Evolutionary conservation across 768 basidiomycete species (phyloP), one percentile per base, ranked within the genome.

Genomic region (Lactarius sanguifluus): DNA sequence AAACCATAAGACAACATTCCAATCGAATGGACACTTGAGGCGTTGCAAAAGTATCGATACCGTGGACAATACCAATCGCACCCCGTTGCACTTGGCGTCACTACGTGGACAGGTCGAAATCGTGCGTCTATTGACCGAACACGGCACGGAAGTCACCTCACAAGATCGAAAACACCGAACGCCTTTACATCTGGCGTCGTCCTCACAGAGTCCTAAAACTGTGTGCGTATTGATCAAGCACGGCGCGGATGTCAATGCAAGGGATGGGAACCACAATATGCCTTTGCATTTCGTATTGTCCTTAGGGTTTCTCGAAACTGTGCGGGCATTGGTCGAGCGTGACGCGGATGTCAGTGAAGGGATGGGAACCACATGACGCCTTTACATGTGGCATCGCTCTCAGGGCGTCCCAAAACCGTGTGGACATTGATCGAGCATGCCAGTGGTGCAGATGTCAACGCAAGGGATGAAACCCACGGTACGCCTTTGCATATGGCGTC

Each of bases 161-260:
- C 2, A 0, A 9, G 20, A n/a, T n/a, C 0, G 20, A 1, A 3
- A 3, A 0, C 8, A n/a, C 12, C 1, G 3, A 0, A 20, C 43
- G 20, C 43, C 20, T 45, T 45, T 45, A 8, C 43, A 45, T 8
- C 20, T 45, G 43, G 43, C 43, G 20, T 45, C 9, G 0, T 45
- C 7, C 43, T 45, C 2, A 0, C 0, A 8, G 20, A n/a, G 43
- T 9, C 20, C 20, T n/a, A 20, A n/a, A 47, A 5, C 1, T n/a
- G 45, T 47, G 43, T 20, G 0, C 1, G 0, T 45, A 9, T 45
- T 45, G 43, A n/a, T 45, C 20, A 18, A n/a, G 20, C 2, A 20
- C 4, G 45, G 45, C 10, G 45, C 45, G 2, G 10, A 47, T 23
- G 1, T 23, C n/a, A 47, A 23, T 2, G 3, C 45, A 47, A 10